Conservation (phyloP, 306 rosid genomes). For the Corylus americana region DNA sequence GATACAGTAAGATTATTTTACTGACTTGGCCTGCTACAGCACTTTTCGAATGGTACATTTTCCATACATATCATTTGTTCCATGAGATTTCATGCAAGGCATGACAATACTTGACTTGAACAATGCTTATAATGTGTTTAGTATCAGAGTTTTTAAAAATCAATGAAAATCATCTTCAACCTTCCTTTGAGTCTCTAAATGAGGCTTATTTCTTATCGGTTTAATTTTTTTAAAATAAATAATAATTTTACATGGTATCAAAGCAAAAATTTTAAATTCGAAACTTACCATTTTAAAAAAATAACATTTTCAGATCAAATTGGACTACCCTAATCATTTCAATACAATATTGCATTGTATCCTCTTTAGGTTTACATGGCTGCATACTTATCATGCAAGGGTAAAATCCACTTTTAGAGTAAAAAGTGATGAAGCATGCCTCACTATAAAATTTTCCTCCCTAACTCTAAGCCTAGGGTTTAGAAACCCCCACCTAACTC, state of each 20-base stretch:
- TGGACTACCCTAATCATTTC: not conserved
- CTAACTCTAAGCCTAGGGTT: slow-evolving; percentile 18
- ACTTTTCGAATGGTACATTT: not conserved
- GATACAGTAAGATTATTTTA: slow-evolving; percentile 15
- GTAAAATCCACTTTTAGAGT: not conserved
- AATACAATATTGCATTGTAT: not conserved
- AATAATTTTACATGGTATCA: no score
- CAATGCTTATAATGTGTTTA: not conserved
- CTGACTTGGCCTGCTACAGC: not conserved
- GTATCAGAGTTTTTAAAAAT: not conserved
- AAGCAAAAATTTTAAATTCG: no score
- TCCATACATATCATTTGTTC: not conserved
- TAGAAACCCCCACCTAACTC: slow-evolving; percentile 14
- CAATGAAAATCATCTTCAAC: not conserved
- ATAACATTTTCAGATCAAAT: not conserved
- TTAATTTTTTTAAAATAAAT: no score
- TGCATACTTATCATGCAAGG: not conserved
- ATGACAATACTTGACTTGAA: not conserved
- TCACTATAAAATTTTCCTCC: not conserved
- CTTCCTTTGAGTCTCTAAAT: no score
- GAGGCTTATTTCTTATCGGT: no score
- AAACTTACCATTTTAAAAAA: no score
- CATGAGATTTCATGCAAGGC: not conserved
- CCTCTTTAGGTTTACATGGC: not conserved
- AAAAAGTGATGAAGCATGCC: not conserved